A percentile compares a stretch with the other conserved stretches of the same genome.
These are phyloP conservation scores for Typha latifolia DNA, from an alignment of 176 grass and related monocot genomes.

Conservation along the genomic window DNA sequence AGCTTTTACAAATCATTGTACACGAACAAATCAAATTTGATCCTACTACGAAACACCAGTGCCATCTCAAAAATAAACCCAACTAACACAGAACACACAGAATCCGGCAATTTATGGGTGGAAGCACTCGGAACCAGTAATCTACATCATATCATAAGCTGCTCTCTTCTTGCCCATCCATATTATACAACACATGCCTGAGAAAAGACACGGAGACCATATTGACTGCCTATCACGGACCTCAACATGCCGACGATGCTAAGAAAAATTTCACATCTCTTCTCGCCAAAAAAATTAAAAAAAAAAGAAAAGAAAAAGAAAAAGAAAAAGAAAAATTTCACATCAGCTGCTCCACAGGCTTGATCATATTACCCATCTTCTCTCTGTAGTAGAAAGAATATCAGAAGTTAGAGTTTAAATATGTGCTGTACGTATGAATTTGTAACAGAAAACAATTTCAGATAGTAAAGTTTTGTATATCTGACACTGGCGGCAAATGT, in stretches of 20 bases:
- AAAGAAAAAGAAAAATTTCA: constrained; percentile 10
- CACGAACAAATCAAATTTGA: too few species aligned
- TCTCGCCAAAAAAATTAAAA: not conserved
- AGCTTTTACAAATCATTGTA: too few species aligned
- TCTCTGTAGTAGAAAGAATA: constrained; percentile 37
- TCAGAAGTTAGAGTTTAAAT: not conserved
- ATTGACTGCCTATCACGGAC: not conserved
- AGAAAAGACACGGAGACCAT: constrained; percentile 23
- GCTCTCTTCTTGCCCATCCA: constrained; percentile 23
- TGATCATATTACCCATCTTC: constrained; percentile 77
- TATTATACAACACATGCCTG: constrained; percentile 15
- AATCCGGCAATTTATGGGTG: too few species aligned
- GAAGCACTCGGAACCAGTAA: constrained; percentile 21
- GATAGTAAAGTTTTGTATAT: not conserved
- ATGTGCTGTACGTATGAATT: not conserved
- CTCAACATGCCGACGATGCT: not conserved
- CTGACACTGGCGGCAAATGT: not conserved
- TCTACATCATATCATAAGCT: constrained; percentile 38
- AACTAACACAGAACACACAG: too few species aligned
- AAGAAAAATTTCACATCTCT: too few species aligned
- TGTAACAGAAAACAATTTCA: not conserved
- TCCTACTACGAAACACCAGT: too few species aligned
- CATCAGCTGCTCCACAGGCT: not conserved
- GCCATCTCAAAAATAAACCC: too few species aligned
- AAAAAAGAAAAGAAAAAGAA: not conserved